Evolutionary conservation across 2,329 filamentous ascomycete genomes (phyloP).

Genomic region (Orbilia quercus): DNA sequence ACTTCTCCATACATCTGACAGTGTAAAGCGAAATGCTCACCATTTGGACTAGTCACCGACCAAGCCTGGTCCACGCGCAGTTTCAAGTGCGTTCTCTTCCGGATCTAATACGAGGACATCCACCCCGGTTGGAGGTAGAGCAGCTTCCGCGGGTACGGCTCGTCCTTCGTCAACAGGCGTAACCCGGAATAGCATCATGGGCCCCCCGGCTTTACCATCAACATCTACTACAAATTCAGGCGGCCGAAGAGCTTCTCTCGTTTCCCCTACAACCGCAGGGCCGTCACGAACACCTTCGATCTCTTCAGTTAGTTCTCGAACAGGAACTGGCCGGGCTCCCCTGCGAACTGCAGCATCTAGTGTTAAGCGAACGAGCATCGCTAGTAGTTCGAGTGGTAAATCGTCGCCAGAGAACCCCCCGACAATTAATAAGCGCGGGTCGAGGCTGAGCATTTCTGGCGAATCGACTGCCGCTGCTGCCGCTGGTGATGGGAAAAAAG

Average conservation of each 20-base stretch:
- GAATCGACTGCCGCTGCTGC: conserved; percentile 16
- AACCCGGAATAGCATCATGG: conserved; percentile 43
- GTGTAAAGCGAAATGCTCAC: conserved; percentile 8
- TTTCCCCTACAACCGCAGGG: conserved; percentile 32
- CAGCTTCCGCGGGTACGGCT: conserved; percentile 21
- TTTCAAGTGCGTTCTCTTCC: conserved; percentile 49
- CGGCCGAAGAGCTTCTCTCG: conserved; percentile 38
- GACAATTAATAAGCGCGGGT: conserved; percentile 43
- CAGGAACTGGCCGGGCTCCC: conserved; percentile 27
- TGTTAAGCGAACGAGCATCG: conserved; percentile 37
- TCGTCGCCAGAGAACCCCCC: conserved; percentile 61
- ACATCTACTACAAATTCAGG: conserved; percentile 8
- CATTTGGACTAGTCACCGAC: conserved; percentile 40
- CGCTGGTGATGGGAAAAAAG: conserved; percentile 59
- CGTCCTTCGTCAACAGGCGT: conserved; percentile 36
- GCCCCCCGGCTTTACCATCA: conserved; percentile 34
- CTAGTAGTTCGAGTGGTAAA: conserved; percentile 61
- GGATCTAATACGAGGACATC: conserved; percentile 44
- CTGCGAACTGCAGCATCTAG: conserved; percentile 35
- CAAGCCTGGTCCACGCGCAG: conserved; percentile 41
- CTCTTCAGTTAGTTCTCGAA: conserved; percentile 34
- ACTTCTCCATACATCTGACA: not conserved
- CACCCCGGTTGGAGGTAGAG: conserved; percentile 46
- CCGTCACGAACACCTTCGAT: conserved; percentile 43
- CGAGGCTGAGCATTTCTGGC: conserved; percentile 48